Evolutionary conservation across 208 protist genomes (phyloP).

Genomic region (Trypanosoma congolense): DNA sequence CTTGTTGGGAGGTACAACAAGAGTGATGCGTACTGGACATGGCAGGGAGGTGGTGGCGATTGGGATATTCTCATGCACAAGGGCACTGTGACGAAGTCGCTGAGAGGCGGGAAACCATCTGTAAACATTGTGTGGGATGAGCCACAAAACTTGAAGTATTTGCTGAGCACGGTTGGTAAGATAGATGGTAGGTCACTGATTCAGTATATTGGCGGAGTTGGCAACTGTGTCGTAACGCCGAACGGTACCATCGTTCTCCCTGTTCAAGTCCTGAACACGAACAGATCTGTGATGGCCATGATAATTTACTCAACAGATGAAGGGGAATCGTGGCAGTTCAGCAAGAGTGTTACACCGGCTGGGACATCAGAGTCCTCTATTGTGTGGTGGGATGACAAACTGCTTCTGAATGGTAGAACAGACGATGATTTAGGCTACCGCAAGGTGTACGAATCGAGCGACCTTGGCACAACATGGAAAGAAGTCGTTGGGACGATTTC

Average conservation of each 20-base stretch:
- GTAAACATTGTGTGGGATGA: conserved; percentile 3
- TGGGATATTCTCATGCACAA: conserved; percentile 3
- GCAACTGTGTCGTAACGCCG: conserved; percentile 1
- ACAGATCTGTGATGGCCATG: neutral
- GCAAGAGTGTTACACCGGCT: neutral
- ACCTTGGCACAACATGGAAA: conserved; percentile 10
- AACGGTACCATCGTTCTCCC: conserved; percentile 14
- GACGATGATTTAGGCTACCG: conserved; percentile 4
- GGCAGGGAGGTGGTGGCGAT: neutral
- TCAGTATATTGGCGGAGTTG: conserved; percentile 8
- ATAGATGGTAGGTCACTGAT: neutral
- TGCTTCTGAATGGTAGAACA: neutral
- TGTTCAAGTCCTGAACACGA: neutral
- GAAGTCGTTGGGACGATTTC: conserved; percentile 1
- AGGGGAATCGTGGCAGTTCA: conserved; percentile 2
- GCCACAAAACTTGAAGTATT: neutral
- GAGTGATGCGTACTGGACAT: neutral
- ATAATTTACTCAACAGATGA: conserved; percentile 13
- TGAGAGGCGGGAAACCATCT: neutral
- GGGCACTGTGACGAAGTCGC: conserved; percentile 1
- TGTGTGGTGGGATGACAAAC: conserved; percentile 4
- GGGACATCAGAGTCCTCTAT: neutral
- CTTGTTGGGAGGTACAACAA: conserved; percentile 9
- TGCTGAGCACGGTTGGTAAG: neutral
- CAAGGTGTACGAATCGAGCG: conserved; percentile 8